Evolutionary conservation across 2,329 filamentous ascomycete genomes (phyloP), one percentile per base, ranked within the genome.

Genomic region (Dactylellina cionopaga): DNA sequence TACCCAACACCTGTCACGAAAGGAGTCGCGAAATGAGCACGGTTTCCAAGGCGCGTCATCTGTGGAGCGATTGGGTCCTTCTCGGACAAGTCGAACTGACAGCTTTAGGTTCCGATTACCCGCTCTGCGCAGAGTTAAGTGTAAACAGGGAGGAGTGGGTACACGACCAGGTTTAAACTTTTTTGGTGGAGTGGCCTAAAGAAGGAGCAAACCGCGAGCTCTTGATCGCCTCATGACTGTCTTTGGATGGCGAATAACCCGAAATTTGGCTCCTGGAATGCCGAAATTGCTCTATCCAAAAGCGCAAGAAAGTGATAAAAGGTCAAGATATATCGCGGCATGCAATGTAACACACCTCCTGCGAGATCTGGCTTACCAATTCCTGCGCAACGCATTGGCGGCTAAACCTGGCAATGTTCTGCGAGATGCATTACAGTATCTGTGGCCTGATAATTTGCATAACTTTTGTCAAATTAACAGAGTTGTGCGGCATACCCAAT

Each of bases 91-190:
- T 33, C 19, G 24, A 37, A 19, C 5, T 19, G 37, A 64, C 22
- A 64, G 41, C 60, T 44, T 43, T 39, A 47, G 52, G 58, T 63
- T 63, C 58, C 58, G 58, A 63, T 52, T 52, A 52, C 22, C 58
- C 58, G 58, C 46, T 52, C n/a, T 15, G 35, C 9, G 41, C 19
- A 41, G 33, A n/a, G n/a, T n/a, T n/a, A n/a, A n/a, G n/a, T n/a
- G n/a, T n/a, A n/a, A n/a, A n/a, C n/a, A n/a, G n/a, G n/a, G n/a
- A n/a, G n/a, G n/a, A n/a, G n/a, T n/a, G n/a, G n/a, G n/a, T n/a
- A n/a, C n/a, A n/a, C n/a, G n/a, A 47, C 3, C 6, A 47, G 24
- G n/a, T 27, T 4, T n/a, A 4, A 5, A n/a, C 5, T 41, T 41
- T 4, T 41, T 39, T 15, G 35, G 31, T 35, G 29, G 33, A 15